Evolutionary conservation across 2,329 filamentous ascomycete species (phyloP), one percentile per base, ranked within the genome.

Genomic region (Colletotrichum tamarilloi): DNA sequence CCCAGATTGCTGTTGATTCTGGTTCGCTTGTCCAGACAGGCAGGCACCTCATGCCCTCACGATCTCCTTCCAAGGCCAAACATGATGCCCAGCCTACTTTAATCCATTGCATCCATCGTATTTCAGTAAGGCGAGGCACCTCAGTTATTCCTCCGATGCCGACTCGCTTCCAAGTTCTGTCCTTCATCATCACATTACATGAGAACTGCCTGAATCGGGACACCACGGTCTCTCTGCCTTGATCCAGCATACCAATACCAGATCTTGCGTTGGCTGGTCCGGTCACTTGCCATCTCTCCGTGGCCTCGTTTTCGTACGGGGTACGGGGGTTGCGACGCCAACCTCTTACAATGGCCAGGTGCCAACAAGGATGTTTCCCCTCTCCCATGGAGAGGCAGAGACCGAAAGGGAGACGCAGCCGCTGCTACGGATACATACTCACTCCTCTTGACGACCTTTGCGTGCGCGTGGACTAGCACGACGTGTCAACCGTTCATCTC

Each of bases 401-500:
- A 42, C 38, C 38, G 16, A 19, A 14, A 19, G 38, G 14, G 19
- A 42, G 42, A 49, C 7, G n/a, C 42, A 22, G 42, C 1, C 19
- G 19, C 42, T 42, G 16, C 38, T 42, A 42, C 38, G 38, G 38
- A 42, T n/a, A 55, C 66, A 55, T n/a, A 55, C 66, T 68, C 57
- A 49, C 57, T 56, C 32, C 66, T 16, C 19, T 46, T 49, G 49
- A 35, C 64, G 35, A 52, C 56, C 26, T 22, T 42, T 72, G 49
- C 49, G 46, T 68, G 58, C 57, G 58, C 38, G 58, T 68, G 58
- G 69, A 42, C 53, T 4, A 49, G 42, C 19, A 49, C 42, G 42
- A 22, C 58, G 64, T 59, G 24, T 69, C 70, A 60, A 32, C 28
- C 49, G 59, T 69, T 69, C 59, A 22, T 69, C 53, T 72, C 70